Conservation (phyloP, 1,284 basidiomycete species). For the Puccinia polysora region DNA sequence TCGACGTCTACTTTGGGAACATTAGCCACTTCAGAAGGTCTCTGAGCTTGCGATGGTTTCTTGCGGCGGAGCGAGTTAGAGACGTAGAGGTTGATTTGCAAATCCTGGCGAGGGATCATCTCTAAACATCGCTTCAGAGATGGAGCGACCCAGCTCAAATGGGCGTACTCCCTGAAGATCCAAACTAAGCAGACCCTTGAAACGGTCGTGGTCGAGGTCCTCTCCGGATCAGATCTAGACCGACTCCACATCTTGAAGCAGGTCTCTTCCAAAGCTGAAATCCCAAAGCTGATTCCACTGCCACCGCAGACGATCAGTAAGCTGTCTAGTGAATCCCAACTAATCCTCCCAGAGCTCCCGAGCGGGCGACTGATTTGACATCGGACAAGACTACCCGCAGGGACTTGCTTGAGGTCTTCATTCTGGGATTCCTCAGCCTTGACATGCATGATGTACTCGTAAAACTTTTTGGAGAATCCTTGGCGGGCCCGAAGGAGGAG, state of each 20-base stretch:
- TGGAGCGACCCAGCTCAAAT: constrained; percentile 74
- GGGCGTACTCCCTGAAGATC: constrained; percentile 78
- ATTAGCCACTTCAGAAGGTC: neutral
- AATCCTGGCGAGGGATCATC: constrained; percentile 60
- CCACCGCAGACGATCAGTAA: constrained; percentile 70
- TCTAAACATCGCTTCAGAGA: constrained; percentile 65
- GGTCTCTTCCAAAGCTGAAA: constrained; percentile 68
- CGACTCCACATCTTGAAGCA: constrained; percentile 61
- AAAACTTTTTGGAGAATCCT: constrained; percentile 72
- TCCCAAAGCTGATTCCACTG: constrained; percentile 71
- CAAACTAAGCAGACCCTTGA: constrained; percentile 73
- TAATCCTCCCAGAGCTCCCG: constrained; percentile 66
- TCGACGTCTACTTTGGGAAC: neutral
- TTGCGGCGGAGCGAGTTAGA: constrained; percentile 53
- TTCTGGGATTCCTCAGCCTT: constrained; percentile 4
- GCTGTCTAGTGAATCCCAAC: constrained; percentile 63
- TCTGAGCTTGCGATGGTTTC: neutral
- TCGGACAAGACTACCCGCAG: constrained; percentile 61
- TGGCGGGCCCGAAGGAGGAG: constrained; percentile 70
- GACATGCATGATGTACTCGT: constrained; percentile 56
- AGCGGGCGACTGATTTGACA: constrained; percentile 71
- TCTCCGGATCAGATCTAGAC: constrained; percentile 53
- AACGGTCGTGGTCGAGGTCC: constrained; percentile 55
- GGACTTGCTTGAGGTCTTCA: constrained; percentile 39
- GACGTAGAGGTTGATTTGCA: constrained; percentile 76